Base-by-base conservation (phyloP, 768 basidiomycete genomes). In the Termitomyces sp. region DNA sequence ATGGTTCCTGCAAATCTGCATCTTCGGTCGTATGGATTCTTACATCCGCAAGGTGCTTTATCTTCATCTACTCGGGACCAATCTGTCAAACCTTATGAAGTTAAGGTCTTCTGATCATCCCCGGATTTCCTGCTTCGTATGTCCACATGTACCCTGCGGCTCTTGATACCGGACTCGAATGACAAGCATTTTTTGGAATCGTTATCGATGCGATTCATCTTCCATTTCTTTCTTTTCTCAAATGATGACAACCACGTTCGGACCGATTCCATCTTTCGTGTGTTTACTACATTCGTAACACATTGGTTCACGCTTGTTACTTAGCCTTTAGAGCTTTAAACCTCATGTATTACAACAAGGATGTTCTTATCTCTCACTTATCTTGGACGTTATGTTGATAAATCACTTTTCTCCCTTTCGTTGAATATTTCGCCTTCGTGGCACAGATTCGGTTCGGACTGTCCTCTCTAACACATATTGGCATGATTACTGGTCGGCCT, bases 311-410 rank as follows among this genome's bases (percentile, higher is more conserved):
- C 9, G 12, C 29, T 42, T 55, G 12, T 7, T 41, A 27, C 37
- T 42, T 34, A 35, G 17, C 21, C 21, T 23, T 31, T 53, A 43
- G 37, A 53, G n/a, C 31, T 40, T 43, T 27, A 17, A 25, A 40
- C 25, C n/a, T 29, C 29, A 21, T 40, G 45, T 31, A 27, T n/a
- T 46, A 10, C 17, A 43, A 29, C 5, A 21, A 1, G 1, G 38
- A 41, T 37, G 31, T 16, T 57, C 48, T 37, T 57, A 57, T 57
- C 40, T 14, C 31, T 35, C 54, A 3, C 40, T 42, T 25, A 49
- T 56, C 38, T 37, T 55, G 25, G 21, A 49, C n/a, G 27, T 29
- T 14, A 31, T 41, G 38, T 29, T 2, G 8, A 41, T 32, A 9
- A n/a, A 19, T 19, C 7, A 21, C 46, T 32, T 25, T 9, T 41